phyloP scores from a whole-genome alignment of 352 stramenopile genomes.

The Pythium biforme region DNA sequence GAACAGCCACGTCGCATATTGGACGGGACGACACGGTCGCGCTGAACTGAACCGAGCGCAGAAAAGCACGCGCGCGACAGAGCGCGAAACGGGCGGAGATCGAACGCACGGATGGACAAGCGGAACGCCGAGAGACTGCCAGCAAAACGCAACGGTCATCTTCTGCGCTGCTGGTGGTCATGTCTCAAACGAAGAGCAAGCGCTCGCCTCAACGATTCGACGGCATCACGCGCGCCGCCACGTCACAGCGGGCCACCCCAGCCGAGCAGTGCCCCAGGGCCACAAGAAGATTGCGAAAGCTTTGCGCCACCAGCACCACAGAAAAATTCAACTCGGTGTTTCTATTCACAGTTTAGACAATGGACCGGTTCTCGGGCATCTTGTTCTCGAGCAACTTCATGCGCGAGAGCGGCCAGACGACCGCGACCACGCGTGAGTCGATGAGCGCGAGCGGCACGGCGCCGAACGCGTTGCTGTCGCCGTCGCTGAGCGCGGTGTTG shows the following conservation, averaged over 20 bases:
- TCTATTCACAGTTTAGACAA: constrained; percentile 24
- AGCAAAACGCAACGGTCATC: background rate
- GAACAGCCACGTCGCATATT: constrained; percentile 10
- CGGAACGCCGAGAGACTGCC: background rate
- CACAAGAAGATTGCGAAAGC: background rate
- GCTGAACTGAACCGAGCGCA: background rate
- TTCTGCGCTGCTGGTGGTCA: background rate
- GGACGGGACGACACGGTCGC: background rate
- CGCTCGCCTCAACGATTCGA: background rate
- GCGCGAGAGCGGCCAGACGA: constrained; percentile 73
- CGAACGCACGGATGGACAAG: too few relatives aligned
- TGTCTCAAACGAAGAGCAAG: background rate
- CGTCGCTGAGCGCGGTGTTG: constrained; percentile 68
- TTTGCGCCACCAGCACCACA: background rate
- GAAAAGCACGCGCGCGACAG: background rate
- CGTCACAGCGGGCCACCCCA: background rate
- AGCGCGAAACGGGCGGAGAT: too few relatives aligned
- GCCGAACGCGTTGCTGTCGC: constrained; percentile 73
- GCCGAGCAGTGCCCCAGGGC: too few relatives aligned
- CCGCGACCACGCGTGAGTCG: constrained; percentile 67
- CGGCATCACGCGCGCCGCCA: too few relatives aligned
- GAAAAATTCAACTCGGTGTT: background rate
- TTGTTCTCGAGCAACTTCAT: constrained; percentile 61
- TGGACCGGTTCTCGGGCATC: constrained; percentile 55
- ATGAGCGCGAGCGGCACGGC: constrained; percentile 80